Base-by-base conservation (phyloP, 2,329 filamentous ascomycete species). In the Exophiala sp. region DNA sequence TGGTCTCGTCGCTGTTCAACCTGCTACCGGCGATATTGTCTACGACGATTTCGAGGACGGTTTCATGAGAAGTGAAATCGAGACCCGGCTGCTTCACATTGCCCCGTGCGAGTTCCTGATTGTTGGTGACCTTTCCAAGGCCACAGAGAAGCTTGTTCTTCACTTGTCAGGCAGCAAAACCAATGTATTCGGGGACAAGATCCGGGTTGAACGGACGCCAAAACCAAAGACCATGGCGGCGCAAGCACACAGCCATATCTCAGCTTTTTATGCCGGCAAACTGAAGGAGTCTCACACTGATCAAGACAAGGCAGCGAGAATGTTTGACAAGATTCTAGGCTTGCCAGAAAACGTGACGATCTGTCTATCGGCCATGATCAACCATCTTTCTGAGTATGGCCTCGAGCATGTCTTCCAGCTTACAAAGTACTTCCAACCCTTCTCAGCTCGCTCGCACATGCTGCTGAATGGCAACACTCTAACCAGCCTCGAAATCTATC, bases 41-140 rank as follows among this genome's bases (percentile, higher is more conserved):
- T 94, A 96, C 62, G 93, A 98, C 63, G 83, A 85, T 52, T 98
- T 98, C 61, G 88, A 97, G 60, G 93, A 98, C 63, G 89, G 91
- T 1, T 97, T 97, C 70, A 95, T 98, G 91, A 79, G 93, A 42
- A 89, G 85, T 62, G 93, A 98, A 65, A 86, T 98, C 27, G 93
- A 98, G 70, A 98, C 93, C 0, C 76, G 93, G n/a, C 72, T 98
- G 21, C 73, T 98, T 23, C 93, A 98, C 65, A 95, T 98, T 58
- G 88, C 91, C 0, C 93, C 93, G 0, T 95, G 90, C 68, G 93
- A 98, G 66, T 88, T 98, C 55, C 75, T 98, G 24, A 85, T 98
- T 38, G 88, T 98, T 1, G 93, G 93, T 11, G 82, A 93, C 11
- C 78, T 97, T 11, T 93, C 90, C 0, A 89, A 85, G 61, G 87